Evolutionary conservation across 495 filamentous ascomycete species (phyloP).

Genomic region (Umbilicaria muhlenbergii): DNA sequence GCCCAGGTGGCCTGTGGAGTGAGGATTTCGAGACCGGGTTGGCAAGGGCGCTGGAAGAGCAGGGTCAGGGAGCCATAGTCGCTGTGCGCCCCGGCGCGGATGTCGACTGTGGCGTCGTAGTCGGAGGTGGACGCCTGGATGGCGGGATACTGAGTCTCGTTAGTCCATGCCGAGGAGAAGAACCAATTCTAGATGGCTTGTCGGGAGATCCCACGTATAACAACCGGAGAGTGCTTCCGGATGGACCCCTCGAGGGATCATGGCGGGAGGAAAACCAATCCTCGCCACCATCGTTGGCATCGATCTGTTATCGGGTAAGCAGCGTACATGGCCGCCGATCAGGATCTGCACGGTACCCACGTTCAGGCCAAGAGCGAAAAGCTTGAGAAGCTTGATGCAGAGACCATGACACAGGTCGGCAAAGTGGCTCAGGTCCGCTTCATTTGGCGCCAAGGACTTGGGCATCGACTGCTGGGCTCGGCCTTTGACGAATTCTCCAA

Average conservation of each 20-base stretch:
- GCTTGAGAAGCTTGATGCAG: conserved; percentile 51
- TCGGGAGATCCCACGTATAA: conserved; percentile 32
- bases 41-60: conserved; percentile 63
- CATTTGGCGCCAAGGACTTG: conserved; percentile 37
- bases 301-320: conserved; percentile 20
- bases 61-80: conserved; percentile 55
- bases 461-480: conserved; percentile 75
- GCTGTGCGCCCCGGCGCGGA: conserved; percentile 53
- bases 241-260: conserved; percentile 37
- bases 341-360: conserved; percentile 18
- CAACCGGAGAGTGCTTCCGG: conserved; percentile 65
- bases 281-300: conserved; percentile 25
- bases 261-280: conserved; percentile 69
- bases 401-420: conserved; percentile 53
- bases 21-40: conserved; percentile 77
- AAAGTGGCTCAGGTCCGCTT: conserved; percentile 49
- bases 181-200: conserved; percentile 41
- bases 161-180: conserved; percentile 18
- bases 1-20: conserved; percentile 34
- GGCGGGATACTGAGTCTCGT: conserved; percentile 12
- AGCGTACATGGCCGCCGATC: background rate
- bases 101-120: conserved; percentile 20
- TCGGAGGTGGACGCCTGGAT: background rate
- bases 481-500: conserved; percentile 57
- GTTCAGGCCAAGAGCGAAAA: conserved; percentile 62